Base-by-base conservation (phyloP, 805 yeast genomes). In the Ogataea naganishii region DNA sequence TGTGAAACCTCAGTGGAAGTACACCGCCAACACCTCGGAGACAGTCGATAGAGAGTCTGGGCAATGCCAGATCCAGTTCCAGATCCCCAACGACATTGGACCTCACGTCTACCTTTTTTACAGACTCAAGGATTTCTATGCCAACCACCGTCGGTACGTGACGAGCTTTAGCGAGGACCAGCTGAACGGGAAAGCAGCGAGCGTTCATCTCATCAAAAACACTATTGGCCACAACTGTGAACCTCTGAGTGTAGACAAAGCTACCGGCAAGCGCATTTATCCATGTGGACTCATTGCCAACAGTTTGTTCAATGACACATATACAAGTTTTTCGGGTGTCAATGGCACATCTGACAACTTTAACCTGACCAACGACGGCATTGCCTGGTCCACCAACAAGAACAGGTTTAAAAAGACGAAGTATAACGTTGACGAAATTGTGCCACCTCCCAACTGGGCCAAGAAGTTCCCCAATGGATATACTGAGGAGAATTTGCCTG, bases 121-220 rank as follows among this genome's bases (percentile, higher is more conserved):
- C 60, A 75, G 76, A 42, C 60, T 89, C 42, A 83, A 94, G 27
- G 80, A 82, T 52, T 92, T 89, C 54, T 84, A 67, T 55, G 95
- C 94, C 49, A 89, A 92, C 57, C 98, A 89, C 60, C 75, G 98
- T 39, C 80, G 94, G 43, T 92, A 81, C 50, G 96, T 86, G n/a
- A 75, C 74, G 43, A 80, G 94, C 7, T 81, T 69, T 53, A 88
- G 86, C 51, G 74, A 80, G 44, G 69, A 69, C 33, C 98, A 89
- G 56, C 49, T 89, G 29, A 75, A 74, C 39, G 98, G 98, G 6
- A 56, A 72, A 23, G 79, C 81, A 3, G 75, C 82, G 3, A 43
- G 69, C 2, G 60, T 60, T 1, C 56, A 53, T 13, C 66, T 59
- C 24, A 60, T 92, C 21, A 65, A 64, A 17, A 74, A 69, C 40